Base-by-base conservation (phyloP, 768 basidiomycete genomes). In the Phanerochaete carnosa region DNA sequence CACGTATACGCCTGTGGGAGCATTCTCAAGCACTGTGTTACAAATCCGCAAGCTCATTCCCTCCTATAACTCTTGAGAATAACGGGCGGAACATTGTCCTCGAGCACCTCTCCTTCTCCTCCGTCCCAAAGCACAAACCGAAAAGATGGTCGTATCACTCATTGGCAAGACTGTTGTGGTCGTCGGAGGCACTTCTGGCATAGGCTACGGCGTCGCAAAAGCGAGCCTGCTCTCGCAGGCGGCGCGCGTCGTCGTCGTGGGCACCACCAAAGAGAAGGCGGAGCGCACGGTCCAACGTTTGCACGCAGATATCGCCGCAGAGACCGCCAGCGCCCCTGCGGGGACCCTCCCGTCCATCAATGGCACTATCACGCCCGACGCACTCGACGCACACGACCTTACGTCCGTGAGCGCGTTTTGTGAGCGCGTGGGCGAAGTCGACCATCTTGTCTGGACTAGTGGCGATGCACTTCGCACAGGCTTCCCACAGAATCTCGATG, bases 361-460 rank as follows among this genome's bases (percentile, higher is more conserved):
- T 35, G 54, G 37, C 37, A 43, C 33, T 11, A 22, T 55, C n/a
- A 15, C 22, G 22, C 6, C 16, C 35, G 54, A 55, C 35, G 33
- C 35, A 3, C 23, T 55, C 33, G 54, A 55, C 25, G 54, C 54
- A 37, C 54, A 55, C 35, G 54, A 55, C 35, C 35, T 55, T 22
- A 37, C 33, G 35, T 25, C 35, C 25, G 57, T 58, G 32, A n/a
- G 50, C 6, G 58, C 33, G 35, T 52, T 52, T 16, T 53, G 50
- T 23, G 50, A 59, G 37, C 45, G 50, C 3, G 43, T 59, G 26
- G 58, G 58, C 58, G 58, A 59, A n/a, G 37, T 59, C 11, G 58
- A 59, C 50, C 58, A 59, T 28, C 23, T 59, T 12, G 39, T 59
- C 16, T 52, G 50, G 49, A 59, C 58, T 23, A 45, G 50, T 16